A percentile compares a stretch with the other conserved stretches of the same genome.
Conservation (phyloP, 2,329 filamentous ascomycete species). For the Colletotrichum karsti region DNA sequence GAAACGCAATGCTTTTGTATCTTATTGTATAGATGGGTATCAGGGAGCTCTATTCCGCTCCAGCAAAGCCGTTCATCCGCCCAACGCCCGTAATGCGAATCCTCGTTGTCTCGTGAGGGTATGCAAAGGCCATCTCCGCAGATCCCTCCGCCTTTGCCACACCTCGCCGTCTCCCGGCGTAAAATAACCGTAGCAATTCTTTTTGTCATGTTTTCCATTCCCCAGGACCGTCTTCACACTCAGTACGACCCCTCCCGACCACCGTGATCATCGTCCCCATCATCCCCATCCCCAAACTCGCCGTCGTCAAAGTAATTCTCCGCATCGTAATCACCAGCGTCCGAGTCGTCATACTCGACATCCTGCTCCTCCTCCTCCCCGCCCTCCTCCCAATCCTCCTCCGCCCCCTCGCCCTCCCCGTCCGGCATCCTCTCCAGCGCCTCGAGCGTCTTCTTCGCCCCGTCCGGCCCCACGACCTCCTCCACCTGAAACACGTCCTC, state of each 20-base stretch:
- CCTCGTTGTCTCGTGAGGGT: slow-evolving; percentile 1
- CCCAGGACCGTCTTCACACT: background rate
- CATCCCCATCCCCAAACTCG: slow-evolving; percentile 62
- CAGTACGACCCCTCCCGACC: slow-evolving; percentile 29
- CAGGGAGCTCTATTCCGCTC: slow-evolving; percentile 21
- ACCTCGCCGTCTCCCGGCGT: background rate
- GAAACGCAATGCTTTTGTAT: slow-evolving; percentile 7
- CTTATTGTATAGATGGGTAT: slow-evolving; percentile 17
- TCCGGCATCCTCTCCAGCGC: slow-evolving; percentile 56
- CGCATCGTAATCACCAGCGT: slow-evolving; percentile 68
- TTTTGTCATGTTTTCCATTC: background rate
- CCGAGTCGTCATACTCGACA: slow-evolving; percentile 64
- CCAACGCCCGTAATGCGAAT: slow-evolving; percentile 22
- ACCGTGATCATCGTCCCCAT: slow-evolving; percentile 60
- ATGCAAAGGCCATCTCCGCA: background rate
- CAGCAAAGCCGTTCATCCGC: slow-evolving; percentile 25
- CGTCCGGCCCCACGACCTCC: slow-evolving; percentile 37
- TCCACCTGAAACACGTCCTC: slow-evolving; percentile 58
- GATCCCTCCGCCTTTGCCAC: slow-evolving; percentile 14
- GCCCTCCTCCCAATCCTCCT: slow-evolving; percentile 56
- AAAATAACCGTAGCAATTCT: background rate
- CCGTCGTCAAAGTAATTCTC: slow-evolving; percentile 69
- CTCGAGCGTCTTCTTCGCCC: slow-evolving; percentile 49
- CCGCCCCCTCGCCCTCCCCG: slow-evolving; percentile 57
- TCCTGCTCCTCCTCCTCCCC: slow-evolving; percentile 56